Percentiles rank a stretch among this genome's conserved stretches.
Evolutionary conservation across 1,139 yeast genomes (phyloP).

Genomic region (Suhomyces panamericanus): DNA sequence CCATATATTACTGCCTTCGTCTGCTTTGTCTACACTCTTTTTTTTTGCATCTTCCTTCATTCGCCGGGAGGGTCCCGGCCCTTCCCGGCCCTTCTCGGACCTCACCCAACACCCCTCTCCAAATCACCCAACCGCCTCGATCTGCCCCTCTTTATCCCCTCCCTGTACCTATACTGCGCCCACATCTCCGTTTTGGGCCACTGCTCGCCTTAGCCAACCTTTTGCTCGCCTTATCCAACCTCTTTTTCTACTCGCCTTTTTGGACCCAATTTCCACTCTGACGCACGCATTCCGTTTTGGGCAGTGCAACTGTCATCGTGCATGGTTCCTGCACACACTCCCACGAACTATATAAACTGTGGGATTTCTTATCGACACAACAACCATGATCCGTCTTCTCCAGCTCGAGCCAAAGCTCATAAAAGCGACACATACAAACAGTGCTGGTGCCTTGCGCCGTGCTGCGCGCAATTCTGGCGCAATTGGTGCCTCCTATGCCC

Average conservation of each 20-base stretch:
- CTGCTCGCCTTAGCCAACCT: neutral
- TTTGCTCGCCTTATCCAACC: neutral
- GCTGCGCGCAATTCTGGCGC: neutral
- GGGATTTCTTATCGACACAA: neutral
- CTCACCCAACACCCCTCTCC: neutral
- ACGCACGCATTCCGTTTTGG: neutral
- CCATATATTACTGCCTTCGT: no score
- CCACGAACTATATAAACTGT: neutral
- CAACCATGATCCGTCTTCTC: conserved; percentile 1
- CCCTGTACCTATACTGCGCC: neutral
- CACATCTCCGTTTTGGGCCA: neutral
- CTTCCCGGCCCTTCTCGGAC: neutral
- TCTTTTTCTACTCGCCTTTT: neutral
- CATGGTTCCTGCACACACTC: neutral
- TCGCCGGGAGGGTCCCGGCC: neutral
- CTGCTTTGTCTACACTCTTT: no score
- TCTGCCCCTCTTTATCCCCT: neutral
- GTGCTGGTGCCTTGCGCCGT: neutral
- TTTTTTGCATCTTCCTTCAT: neutral
- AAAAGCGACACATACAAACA: neutral
- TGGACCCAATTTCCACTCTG: neutral
- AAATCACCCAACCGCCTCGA: neutral
- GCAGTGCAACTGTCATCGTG: neutral
- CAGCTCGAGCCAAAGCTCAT: neutral
- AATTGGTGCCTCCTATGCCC: neutral